Evolutionary conservation across 805 yeast species (phyloP).

Genomic region (Monosporozyma solicola): DNA sequence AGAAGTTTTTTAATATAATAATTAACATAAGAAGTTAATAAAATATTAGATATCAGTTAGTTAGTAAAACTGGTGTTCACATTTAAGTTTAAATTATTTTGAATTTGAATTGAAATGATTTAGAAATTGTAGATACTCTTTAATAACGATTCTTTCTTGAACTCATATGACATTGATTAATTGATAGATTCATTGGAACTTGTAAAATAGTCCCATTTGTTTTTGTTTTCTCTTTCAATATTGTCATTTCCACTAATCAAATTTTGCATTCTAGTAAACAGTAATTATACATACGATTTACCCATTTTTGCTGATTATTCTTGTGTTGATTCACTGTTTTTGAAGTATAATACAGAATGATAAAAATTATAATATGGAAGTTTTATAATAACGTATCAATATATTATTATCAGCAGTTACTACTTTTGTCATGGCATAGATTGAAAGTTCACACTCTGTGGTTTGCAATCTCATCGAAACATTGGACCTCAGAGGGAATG

Average conservation of each 20-base stretch:
- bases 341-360: not conserved
- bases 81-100: too few relatives aligned
- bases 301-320: slow-evolving; percentile 33
- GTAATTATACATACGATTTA: slow-evolving; percentile 31
- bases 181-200: too few relatives aligned
- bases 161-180: not conserved
- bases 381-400: too few relatives aligned
- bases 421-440: not conserved
- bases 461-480: too few relatives aligned
- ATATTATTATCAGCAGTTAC: not conserved
- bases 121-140: not conserved
- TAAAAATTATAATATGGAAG: too few relatives aligned
- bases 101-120: not conserved
- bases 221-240: not conserved
- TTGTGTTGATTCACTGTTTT: slow-evolving; percentile 16
- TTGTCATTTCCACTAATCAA: not conserved
- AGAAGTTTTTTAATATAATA: slow-evolving; percentile 2
- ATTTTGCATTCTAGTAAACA: not conserved
- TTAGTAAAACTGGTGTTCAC: slow-evolving; percentile 2
- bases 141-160: not conserved
- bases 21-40: not conserved
- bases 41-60: not conserved
- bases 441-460: too few relatives aligned
- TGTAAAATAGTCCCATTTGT: too few relatives aligned
- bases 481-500: too few relatives aligned